Conservation (phyloP, 2,329 filamentous ascomycete genomes). For the Exserohilum rostratum region DNA sequence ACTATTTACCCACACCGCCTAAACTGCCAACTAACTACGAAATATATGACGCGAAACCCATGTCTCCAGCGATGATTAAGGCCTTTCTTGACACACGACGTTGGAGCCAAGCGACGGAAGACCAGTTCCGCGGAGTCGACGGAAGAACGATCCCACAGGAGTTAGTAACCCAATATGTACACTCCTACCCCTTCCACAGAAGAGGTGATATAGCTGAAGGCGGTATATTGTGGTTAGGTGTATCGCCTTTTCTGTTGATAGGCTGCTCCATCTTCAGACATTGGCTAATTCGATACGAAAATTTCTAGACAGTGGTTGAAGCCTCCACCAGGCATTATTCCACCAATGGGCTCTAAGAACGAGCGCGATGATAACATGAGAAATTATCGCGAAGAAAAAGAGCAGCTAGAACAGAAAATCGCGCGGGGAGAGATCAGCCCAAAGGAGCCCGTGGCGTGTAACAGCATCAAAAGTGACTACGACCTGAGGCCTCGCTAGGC, state of each 20-base stretch:
- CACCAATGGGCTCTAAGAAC: constrained; percentile 1
- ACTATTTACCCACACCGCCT: constrained; percentile 1
- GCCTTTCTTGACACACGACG: constrained; percentile 1
- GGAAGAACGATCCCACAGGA: constrained; percentile 4
- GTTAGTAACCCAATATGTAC: neutral
- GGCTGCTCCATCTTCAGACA: neutral
- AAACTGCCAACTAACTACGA: neutral
- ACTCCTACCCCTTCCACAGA: too few species aligned
- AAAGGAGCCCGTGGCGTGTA: neutral
- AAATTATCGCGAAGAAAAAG: neutral
- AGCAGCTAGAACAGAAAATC: constrained; percentile 1
- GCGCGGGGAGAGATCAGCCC: constrained; percentile 4
- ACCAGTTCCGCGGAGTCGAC: constrained; percentile 6
- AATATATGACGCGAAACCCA: constrained; percentile 8
- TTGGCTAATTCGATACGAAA: neutral
- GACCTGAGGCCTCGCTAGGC: constrained; percentile 6
- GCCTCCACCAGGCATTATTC: neutral
- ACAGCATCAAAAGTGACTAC: constrained; percentile 5
- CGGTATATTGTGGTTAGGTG: too few species aligned
- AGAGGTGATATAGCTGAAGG: too few species aligned
- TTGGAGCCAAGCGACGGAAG: constrained; percentile 3
- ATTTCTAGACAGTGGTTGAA: constrained; percentile 2
- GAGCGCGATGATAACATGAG: constrained; percentile 1
- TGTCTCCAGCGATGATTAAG: constrained; percentile 7
- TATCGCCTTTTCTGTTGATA: too few species aligned